These are phyloP conservation scores for Alternaria solani DNA, from an alignment of 2,329 filamentous ascomycete genomes.

Conservation along the genomic window DNA sequence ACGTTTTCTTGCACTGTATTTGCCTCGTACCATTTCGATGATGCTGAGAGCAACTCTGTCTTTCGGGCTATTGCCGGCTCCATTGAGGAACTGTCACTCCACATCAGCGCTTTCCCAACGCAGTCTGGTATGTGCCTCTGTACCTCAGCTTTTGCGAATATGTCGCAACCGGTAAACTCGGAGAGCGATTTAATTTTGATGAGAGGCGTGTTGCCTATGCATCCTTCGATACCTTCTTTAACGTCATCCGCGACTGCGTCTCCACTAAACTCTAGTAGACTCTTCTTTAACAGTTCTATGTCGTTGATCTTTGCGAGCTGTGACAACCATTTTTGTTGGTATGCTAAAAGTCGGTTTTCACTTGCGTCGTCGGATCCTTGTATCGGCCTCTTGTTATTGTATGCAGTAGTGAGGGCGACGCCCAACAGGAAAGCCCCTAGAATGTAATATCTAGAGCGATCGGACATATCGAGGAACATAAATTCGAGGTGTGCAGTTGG, in stretches of 20 bases:
- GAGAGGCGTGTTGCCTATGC: constrained; percentile 92
- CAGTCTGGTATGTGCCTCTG: not conserved
- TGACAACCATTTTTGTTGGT: constrained; percentile 31
- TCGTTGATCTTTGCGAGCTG: constrained; percentile 36
- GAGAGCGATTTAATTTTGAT: constrained; percentile 86
- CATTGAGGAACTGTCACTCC: constrained; percentile 76
- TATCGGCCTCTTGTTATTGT: constrained; percentile 30
- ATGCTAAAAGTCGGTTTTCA: constrained; percentile 26
- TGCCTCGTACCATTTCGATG: constrained; percentile 67
- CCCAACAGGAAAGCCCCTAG: constrained; percentile 79
- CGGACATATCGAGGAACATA: constrained; percentile 39
- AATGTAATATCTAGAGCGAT: constrained; percentile 64
- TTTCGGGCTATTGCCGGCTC: constrained; percentile 91
- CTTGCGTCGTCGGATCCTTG: constrained; percentile 23
- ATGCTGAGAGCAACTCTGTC: constrained; percentile 93
- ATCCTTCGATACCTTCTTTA: constrained; percentile 83
- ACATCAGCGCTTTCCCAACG: constrained; percentile 7
- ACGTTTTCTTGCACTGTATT: not conserved
- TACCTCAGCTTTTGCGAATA: constrained; percentile 89
- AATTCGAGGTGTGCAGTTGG: not conserved
- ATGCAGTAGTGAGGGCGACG: constrained; percentile 67
- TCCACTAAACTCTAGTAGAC: constrained; percentile 27
- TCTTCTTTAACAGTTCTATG: constrained; percentile 36
- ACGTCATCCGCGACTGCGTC: constrained; percentile 53
- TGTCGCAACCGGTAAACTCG: constrained; percentile 84